Percentiles rank a stretch among this genome's conserved stretches.
Conservation (phyloP, 163 green algal species). For the Prototheca cutis region DNA sequence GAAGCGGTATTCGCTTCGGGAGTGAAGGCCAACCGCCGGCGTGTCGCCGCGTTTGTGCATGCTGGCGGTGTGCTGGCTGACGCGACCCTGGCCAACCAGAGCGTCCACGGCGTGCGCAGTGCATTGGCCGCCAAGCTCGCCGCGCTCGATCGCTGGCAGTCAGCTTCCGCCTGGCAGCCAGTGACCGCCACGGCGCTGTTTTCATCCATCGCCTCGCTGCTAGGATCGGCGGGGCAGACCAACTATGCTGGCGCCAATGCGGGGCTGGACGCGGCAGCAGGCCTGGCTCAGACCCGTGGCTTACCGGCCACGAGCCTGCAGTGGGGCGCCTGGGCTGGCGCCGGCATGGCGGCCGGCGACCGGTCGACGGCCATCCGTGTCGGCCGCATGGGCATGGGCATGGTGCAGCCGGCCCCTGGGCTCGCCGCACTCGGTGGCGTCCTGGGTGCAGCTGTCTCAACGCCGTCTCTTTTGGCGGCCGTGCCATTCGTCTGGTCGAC, state of each 20-base stretch:
- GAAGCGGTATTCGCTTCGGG: not conserved
- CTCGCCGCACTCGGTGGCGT: conserved; percentile 44
- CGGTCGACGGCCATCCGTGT: conserved; percentile 46
- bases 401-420: conserved; percentile 43
- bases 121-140: conserved; percentile 18
- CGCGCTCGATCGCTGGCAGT: not conserved
- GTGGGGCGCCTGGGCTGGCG: conserved; percentile 74
- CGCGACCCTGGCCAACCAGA: conserved; percentile 37
- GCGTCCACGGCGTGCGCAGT: conserved; percentile 4
- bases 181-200: conserved; percentile 30
- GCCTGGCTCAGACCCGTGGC: conserved; percentile 3
- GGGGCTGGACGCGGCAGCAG: conserved; percentile 28
- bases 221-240: conserved; percentile 38
- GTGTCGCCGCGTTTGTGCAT: conserved; percentile 23
- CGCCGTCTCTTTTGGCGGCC: conserved; percentile 41
- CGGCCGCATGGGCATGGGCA: conserved; percentile 66
- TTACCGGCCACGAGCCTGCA: conserved; percentile 40
- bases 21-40: too few relatives aligned
- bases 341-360: conserved; percentile 66
- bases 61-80: conserved; percentile 43
- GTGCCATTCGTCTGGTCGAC: conserved; percentile 47
- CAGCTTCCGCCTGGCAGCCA: not conserved
- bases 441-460: conserved; percentile 13
- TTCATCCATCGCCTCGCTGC: conserved; percentile 38
- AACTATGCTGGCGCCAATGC: conserved; percentile 48